Evolutionary conservation across 768 basidiomycete species (phyloP), one percentile per base, ranked within the genome.

Genomic region (Xerocomellus amylosporus): DNA sequence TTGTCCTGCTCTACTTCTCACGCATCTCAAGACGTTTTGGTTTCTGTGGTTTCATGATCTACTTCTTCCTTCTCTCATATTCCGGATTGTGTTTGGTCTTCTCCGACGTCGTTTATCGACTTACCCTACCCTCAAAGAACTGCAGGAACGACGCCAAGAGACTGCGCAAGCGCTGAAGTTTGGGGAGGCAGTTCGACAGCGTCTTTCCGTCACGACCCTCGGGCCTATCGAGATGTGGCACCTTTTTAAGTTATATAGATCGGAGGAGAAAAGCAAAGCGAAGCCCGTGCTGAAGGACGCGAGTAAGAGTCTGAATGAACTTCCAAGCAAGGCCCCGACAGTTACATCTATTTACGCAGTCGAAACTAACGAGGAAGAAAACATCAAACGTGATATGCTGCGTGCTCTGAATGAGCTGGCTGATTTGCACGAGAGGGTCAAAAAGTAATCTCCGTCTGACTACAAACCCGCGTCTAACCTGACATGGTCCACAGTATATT

Each of bases 371-470:
- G 63, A 67, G 28, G 74, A 75, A 36, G 70, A 71, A 46, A 78
- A 76, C 55, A 24, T 80, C 7, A 80, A 80, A 63, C 73, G 75
- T 10, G 61, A 72, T 26, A 56, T 71, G 3, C 61, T 87, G 17
- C 65, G 73, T 34, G 33, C 65, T 10, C 33, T 86, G 46, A 73
- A 76, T 41, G 76, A 79, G 38, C 61, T 84, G 33, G 79, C 81
- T 9, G 86, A 88, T 62, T 52, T 85, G 10, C 82, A 85, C 53
- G 87, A 88, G 64, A 74, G 85, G 31, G 56, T 85, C 26, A 80
- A 79, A 68, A 88, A 86, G 86, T 86, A 59, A 28, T 76, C 26
- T 40, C 34, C 9, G 13, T 44, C 19, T 40, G 52, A 40, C 14
- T 10, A 41, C 20, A 51, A 33, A 12, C 19, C 46, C 5, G 19